phyloP scores from a whole-genome alignment of 176 grass and related monocot species.

The Sorghum bicolor region Sorghum_bicolor_NCBIv3 NC_012874.2:5351001-5351500 shows the following conservation, averaged over 20 bases:
- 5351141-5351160: background rate
- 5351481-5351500: too few relatives aligned
- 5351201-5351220: background rate
- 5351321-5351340: too few relatives aligned
- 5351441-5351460: too few relatives aligned
- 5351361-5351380: too few relatives aligned
- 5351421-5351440: too few relatives aligned
- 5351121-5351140: background rate
- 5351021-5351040: background rate
- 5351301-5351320: background rate
- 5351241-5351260: background rate
- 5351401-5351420: too few relatives aligned
- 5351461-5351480: too few relatives aligned
- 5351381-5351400: too few relatives aligned
- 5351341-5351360: too few relatives aligned
- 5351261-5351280: background rate
- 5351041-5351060: constrained; percentile 21
- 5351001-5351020: background rate
- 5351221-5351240: constrained; percentile 16
- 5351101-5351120: background rate
- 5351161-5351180: background rate
- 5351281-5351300: background rate
- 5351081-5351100: background rate
- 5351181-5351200: background rate
- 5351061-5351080: background rate